These are phyloP conservation scores for Fusarium sp. DNA, from an alignment of 2,329 filamentous ascomycete genomes.

Conservation along the genomic window DNA sequence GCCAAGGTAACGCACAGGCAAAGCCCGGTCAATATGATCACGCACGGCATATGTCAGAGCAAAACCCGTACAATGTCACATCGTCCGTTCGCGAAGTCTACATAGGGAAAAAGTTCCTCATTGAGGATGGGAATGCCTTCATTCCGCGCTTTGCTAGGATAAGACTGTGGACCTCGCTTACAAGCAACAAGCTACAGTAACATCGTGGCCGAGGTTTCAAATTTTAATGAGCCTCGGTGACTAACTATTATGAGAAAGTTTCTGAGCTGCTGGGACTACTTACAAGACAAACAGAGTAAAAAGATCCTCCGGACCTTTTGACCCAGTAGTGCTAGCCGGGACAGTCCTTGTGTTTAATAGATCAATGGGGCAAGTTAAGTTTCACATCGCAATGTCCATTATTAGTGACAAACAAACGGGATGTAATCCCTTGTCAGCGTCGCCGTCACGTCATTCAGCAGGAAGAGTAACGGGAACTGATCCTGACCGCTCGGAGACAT, in stretches of 20 bases:
- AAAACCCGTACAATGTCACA: constrained; percentile 23
- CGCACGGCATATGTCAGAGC: neutral
- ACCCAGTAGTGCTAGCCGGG: neutral
- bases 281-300: neutral
- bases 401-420: neutral
- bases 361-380: neutral
- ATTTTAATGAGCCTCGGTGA: neutral
- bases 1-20: neutral
- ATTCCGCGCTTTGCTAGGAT: neutral
- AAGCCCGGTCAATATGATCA: neutral
- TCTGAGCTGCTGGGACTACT: neutral
- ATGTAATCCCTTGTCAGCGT: neutral
- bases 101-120: neutral
- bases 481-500: neutral
- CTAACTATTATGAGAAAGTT: neutral
- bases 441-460: neutral
- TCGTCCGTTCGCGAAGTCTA: neutral
- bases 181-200: neutral
- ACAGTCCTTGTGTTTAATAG: neutral
- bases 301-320: neutral
- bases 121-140: neutral
- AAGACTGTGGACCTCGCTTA: constrained; percentile 5
- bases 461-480: neutral
- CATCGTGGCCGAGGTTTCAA: neutral
- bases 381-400: constrained; percentile 1